These are phyloP conservation scores for Schizosaccharomyces lindneri DNA, from an alignment of 805 yeast genomes.

Conservation along the genomic window DNA sequence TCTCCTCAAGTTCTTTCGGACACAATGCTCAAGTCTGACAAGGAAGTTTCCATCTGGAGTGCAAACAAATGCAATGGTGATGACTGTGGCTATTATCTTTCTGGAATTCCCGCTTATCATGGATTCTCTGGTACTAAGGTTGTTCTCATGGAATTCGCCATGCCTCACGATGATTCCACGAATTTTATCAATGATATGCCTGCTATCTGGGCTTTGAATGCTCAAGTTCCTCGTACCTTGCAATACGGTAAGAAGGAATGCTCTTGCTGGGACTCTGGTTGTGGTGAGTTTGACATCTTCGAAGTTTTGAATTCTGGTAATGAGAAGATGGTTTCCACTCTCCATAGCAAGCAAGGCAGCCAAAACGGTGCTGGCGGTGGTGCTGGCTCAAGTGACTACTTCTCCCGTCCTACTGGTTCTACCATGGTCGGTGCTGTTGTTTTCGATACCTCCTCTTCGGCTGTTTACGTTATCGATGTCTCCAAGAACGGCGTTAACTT, in stretches of 20 bases:
- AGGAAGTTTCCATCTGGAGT: slow-evolving; percentile 65
- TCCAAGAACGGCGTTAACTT: slow-evolving; percentile 26
- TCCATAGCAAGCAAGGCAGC: slow-evolving; percentile 61
- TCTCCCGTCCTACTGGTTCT: slow-evolving; percentile 54
- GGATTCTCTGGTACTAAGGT: slow-evolving; percentile 82
- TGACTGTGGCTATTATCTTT: slow-evolving; percentile 67
- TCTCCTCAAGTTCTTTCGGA: slow-evolving; percentile 44
- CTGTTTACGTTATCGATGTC: slow-evolving; percentile 35
- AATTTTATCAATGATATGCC: slow-evolving; percentile 75
- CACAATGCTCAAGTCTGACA: slow-evolving; percentile 42
- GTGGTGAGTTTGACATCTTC: slow-evolving; percentile 92
- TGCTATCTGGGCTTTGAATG: slow-evolving; percentile 87
- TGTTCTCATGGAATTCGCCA: slow-evolving; percentile 76
- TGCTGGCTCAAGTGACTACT: slow-evolving; percentile 73
- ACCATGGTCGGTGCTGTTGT: slow-evolving; percentile 78
- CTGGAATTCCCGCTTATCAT: slow-evolving; percentile 73
- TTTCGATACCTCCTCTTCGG: slow-evolving; percentile 26
- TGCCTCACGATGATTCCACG: slow-evolving; percentile 46
- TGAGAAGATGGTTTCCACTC: slow-evolving; percentile 39
- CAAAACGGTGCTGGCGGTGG: slow-evolving; percentile 30
- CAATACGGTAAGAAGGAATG: slow-evolving; percentile 72
- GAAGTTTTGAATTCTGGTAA: slow-evolving; percentile 67
- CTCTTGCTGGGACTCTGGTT: slow-evolving; percentile 91
- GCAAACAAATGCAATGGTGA: slow-evolving; percentile 19
- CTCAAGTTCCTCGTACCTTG: slow-evolving; percentile 84